A percentile compares a stretch with the other conserved stretches of the same genome.
These are phyloP conservation scores for Parmales sp. DNA, from an alignment of 108 stramenopile genomes.

Conservation along the genomic window DNA sequence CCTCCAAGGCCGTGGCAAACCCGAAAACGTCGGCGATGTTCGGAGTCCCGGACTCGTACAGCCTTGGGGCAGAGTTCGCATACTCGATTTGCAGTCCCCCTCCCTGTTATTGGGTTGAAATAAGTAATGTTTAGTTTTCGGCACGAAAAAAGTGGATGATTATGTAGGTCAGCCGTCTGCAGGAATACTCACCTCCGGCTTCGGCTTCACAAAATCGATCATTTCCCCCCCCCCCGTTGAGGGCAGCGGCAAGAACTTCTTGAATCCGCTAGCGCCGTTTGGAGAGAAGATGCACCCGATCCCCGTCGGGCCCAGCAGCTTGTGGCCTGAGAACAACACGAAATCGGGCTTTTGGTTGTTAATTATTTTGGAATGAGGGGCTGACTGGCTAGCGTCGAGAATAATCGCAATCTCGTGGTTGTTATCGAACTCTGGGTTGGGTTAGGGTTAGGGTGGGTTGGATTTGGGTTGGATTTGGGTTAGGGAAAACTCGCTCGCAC, in stretches of 20 bases:
- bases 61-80: no score
- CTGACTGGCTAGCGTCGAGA: slow-evolving; percentile 83
- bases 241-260: slow-evolving; percentile 57
- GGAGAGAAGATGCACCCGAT: slow-evolving; percentile 91
- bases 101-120: no score
- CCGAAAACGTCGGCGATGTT: slow-evolving; percentile 89
- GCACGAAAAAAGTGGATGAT: no score
- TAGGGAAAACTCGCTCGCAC: no score
- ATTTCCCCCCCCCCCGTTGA: slow-evolving; percentile 91
- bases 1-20: slow-evolving; percentile 77
- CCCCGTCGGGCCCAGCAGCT: slow-evolving; percentile 96
- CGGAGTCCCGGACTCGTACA: slow-evolving; percentile 94
- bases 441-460: no score
- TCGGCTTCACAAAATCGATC: slow-evolving; percentile 88
- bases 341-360: slow-evolving; percentile 48
- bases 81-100: no score
- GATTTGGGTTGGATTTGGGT: no score
- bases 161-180: no score
- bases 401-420: slow-evolving; percentile 55
- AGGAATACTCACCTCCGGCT: no score
- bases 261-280: no score
- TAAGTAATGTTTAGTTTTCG: no score
- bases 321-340: slow-evolving; percentile 89
- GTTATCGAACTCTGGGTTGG: no score
- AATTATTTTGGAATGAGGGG: slow-evolving; percentile 11